These are phyloP conservation scores for Sphaerulina populicola DNA, from an alignment of 2,329 filamentous ascomycete genomes.

Conservation along the genomic window DNA sequence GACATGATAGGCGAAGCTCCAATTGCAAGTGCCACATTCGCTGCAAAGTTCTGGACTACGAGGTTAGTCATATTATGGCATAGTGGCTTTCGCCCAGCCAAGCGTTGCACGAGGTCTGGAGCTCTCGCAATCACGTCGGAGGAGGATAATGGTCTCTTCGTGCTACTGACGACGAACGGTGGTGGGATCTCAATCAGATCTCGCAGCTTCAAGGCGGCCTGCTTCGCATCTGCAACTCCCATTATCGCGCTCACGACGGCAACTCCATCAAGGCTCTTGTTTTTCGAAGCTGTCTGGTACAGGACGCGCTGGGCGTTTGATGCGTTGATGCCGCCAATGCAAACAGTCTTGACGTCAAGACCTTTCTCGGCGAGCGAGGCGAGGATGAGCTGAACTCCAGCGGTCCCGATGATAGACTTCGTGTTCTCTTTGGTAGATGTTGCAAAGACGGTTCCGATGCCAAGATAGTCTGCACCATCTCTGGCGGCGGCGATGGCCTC, in stretches of 20 bases:
- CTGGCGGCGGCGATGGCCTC: slow-evolving; percentile 66
- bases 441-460: slow-evolving; percentile 80
- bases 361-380: slow-evolving; percentile 46
- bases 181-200: slow-evolving; percentile 45
- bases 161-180: slow-evolving; percentile 28
- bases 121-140: slow-evolving; percentile 25
- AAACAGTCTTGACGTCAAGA: slow-evolving; percentile 55
- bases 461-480: slow-evolving; percentile 80
- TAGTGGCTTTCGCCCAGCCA: slow-evolving; percentile 60
- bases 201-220: slow-evolving; percentile 53
- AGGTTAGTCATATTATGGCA: slow-evolving; percentile 93
- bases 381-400: slow-evolving; percentile 61
- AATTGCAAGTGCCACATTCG: slow-evolving; percentile 76
- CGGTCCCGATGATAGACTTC: slow-evolving; percentile 68
- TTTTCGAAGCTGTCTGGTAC: slow-evolving; percentile 53
- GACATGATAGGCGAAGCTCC: slow-evolving; percentile 93
- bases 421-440: slow-evolving; percentile 84
- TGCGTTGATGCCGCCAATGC: slow-evolving; percentile 80
- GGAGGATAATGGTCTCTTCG: slow-evolving; percentile 28
- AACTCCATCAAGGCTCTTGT: slow-evolving; percentile 65
- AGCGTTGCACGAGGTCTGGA: slow-evolving; percentile 44
- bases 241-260: slow-evolving; percentile 88
- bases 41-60: slow-evolving; percentile 90
- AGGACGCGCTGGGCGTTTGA: slow-evolving; percentile 66
- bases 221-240: slow-evolving; percentile 57